A percentile compares a stretch with the other conserved stretches of the same genome.
These are phyloP conservation scores for Phytophthora nicotianae DNA, from an alignment of 352 stramenopile species.

Conservation along the genomic window DNA sequence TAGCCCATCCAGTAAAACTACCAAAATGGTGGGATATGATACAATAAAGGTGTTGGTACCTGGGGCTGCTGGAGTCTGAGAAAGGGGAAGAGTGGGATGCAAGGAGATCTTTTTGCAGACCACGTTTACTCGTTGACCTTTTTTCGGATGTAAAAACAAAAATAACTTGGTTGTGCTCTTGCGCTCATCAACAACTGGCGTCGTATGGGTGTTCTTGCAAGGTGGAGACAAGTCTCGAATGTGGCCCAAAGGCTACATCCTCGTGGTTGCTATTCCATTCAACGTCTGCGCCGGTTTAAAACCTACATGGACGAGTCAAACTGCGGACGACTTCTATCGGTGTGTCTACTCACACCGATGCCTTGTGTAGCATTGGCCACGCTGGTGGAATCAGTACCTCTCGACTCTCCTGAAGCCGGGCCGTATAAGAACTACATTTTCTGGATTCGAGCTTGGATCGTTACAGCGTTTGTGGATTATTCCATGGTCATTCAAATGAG, in stretches of 20 bases:
- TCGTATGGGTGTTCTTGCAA: not conserved
- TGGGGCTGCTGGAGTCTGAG: too few species aligned
- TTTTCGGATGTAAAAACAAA: too few species aligned
- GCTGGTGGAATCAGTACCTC: slow-evolving; percentile 4
- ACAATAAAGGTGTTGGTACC: too few species aligned
- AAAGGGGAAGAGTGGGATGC: too few species aligned
- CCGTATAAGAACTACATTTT: slow-evolving; percentile 9
- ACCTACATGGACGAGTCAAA: slow-evolving; percentile 6
- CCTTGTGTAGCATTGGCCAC: slow-evolving; percentile 12
- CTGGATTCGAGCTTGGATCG: slow-evolving; percentile 6
- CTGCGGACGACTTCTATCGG: not conserved
- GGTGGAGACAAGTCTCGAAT: not conserved
- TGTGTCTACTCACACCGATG: slow-evolving; percentile 20
- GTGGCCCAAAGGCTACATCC: slow-evolving; percentile 11
- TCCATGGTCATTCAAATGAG: slow-evolving; percentile 10
- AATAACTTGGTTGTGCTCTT: too few species aligned
- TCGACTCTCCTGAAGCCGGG: slow-evolving; percentile 1
- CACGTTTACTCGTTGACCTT: too few species aligned
- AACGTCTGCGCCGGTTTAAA: slow-evolving; percentile 18
- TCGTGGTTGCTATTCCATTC: slow-evolving; percentile 34
- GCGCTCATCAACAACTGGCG: too few species aligned
- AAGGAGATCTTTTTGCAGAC: too few species aligned
- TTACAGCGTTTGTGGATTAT: slow-evolving; percentile 5
- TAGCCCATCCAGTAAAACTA: not conserved
- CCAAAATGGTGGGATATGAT: too few species aligned